A percentile compares a stretch with the other conserved stretches of the same genome.
Evolutionary conservation across 345 rosid genomes (phyloP).

Genomic region (Geranium brycei): DNA sequence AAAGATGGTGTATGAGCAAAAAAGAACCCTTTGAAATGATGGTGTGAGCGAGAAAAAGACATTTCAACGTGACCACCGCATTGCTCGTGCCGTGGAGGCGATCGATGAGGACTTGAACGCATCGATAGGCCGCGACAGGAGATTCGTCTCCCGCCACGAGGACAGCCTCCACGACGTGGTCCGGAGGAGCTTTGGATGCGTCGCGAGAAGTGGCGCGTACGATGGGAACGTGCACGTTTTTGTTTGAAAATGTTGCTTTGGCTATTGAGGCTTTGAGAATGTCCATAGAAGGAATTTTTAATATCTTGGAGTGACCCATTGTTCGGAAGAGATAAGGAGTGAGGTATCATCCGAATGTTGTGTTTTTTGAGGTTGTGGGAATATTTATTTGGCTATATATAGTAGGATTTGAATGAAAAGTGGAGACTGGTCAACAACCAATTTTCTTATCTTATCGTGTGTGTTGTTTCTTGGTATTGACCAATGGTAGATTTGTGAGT

Average conservation of each 20-base stretch:
- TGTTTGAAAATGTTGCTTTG: conserved; percentile 12
- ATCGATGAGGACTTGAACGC: conserved; percentile 2
- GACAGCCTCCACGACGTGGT: conserved; percentile 2
- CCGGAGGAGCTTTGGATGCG: conserved; percentile 3
- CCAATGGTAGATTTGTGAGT: too few species aligned
- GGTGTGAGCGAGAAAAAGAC: conserved; percentile 3
- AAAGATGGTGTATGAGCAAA: conserved; percentile 8
- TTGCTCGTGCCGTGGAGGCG: conserved; percentile 13
- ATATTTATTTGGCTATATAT: too few species aligned
- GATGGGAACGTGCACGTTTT: conserved; percentile 5
- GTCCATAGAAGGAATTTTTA: conserved; percentile 4
- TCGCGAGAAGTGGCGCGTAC: conserved; percentile 10
- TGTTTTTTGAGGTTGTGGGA: too few species aligned
- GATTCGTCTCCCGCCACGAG: conserved; percentile 3
- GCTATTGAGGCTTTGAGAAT: conserved; percentile 8
- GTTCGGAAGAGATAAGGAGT: too few species aligned
- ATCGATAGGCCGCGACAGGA: background rate
- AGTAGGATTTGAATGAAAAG: too few species aligned
- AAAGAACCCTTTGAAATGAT: conserved; percentile 5
- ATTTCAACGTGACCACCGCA: conserved; percentile 9
- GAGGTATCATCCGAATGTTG: too few species aligned
- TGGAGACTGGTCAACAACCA: too few species aligned
- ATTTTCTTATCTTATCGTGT: too few species aligned
- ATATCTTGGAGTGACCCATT: conserved; percentile 9
- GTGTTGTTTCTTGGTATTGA: too few species aligned